These are phyloP conservation scores for Graphium sp. DNA, from an alignment of 2,329 filamentous ascomycete genomes.

Conservation along the genomic window DNA sequence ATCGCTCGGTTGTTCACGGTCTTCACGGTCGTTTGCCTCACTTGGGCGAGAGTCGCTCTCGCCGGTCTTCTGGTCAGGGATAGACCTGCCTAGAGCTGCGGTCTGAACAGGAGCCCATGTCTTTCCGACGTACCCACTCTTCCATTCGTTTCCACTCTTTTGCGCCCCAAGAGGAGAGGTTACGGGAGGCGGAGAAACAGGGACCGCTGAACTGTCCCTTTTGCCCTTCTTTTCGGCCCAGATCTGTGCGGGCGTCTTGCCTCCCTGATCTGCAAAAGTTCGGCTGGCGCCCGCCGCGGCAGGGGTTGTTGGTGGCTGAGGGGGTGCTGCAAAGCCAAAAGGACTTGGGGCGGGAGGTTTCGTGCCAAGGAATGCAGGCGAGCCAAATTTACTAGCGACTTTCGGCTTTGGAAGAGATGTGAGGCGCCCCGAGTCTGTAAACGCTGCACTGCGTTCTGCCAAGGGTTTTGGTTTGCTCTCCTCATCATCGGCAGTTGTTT, in stretches of 20 bases:
- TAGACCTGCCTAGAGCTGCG: slow-evolving; percentile 46
- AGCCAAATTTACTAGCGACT: slow-evolving; percentile 76
- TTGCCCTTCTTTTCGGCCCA: slow-evolving; percentile 97
- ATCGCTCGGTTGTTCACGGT: slow-evolving; percentile 34
- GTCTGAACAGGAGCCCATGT: slow-evolving; percentile 76
- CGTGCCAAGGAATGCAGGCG: slow-evolving; percentile 63
- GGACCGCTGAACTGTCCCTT: slow-evolving; percentile 36
- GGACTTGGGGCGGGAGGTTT: slow-evolving; percentile 69
- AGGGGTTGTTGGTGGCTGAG: too few relatives aligned
- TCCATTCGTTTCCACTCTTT: slow-evolving; percentile 67
- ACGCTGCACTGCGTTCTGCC: slow-evolving; percentile 61
- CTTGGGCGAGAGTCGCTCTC: slow-evolving; percentile 12
- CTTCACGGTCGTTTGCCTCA: slow-evolving; percentile 17
- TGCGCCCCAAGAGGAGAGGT: slow-evolving; percentile 45
- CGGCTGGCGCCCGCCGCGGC: slow-evolving; percentile 58
- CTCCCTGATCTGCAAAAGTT: slow-evolving; percentile 86
- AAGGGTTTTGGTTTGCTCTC: slow-evolving; percentile 38
- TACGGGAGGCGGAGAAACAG: slow-evolving; percentile 23
- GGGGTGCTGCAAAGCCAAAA: slow-evolving; percentile 46
- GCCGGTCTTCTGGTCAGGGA: slow-evolving; percentile 46
- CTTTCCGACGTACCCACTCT: slow-evolving; percentile 82
- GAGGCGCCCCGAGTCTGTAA: slow-evolving; percentile 61
- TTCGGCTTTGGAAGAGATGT: slow-evolving; percentile 88
- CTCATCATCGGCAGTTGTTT: slow-evolving; percentile 17
- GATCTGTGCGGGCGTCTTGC: slow-evolving; percentile 89